Base-by-base conservation (phyloP, 352 stramenopile species). In the Globisporangium cylindrosporum region DNA sequence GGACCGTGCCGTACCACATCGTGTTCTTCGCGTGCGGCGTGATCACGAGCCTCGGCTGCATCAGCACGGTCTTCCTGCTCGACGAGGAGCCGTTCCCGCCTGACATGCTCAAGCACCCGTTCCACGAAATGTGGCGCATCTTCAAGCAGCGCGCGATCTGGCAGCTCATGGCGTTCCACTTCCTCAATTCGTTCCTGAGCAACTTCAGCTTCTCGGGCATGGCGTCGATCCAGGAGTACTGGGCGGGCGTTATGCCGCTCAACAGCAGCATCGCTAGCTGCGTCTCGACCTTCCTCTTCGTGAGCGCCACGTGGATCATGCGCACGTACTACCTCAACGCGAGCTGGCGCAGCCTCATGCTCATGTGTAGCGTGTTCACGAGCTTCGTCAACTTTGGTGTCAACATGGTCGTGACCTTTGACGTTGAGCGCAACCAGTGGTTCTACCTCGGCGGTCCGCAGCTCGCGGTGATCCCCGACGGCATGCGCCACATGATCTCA, bases 131-230 rank as follows among this genome's bases (percentile, higher is more conserved):
- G 74, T 92, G 81, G 81, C 75, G 78, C 41, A 86, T 92, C 56
- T 69, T 94, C 34, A 76, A 93, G 73, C 77, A 88, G 49, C 80
- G 83, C 59, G 84, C 82, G 9, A 85, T 93, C 65, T 91, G 80
- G 79, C 79, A 90, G 68, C 66, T 90, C 29, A 82, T 90, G 64
- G 73, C 78, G 15, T 91, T 88, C 71, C 77, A 87, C 60, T 88
- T 89, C 46, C 76, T 88, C 66, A 85, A 89, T 46, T 80, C 78
- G 51, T 83, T 93, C 71, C 80, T 92, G 51, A 80, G 70, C 66
- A 80, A 70, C 58, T 76, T 89, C 57, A 75, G 75, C 48, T 84
- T 90, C 58, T 82, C 81, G 1, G 79, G 73, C 20, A 78, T 83
- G 58, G 76, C 75, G 59, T 79, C 80, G 3, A 76, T 89, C 27